Percentiles rank a stretch among this genome's conserved stretches.
phyloP scores from a whole-genome alignment of 441 rosid species.

The Euphorbia corollata region DNA sequence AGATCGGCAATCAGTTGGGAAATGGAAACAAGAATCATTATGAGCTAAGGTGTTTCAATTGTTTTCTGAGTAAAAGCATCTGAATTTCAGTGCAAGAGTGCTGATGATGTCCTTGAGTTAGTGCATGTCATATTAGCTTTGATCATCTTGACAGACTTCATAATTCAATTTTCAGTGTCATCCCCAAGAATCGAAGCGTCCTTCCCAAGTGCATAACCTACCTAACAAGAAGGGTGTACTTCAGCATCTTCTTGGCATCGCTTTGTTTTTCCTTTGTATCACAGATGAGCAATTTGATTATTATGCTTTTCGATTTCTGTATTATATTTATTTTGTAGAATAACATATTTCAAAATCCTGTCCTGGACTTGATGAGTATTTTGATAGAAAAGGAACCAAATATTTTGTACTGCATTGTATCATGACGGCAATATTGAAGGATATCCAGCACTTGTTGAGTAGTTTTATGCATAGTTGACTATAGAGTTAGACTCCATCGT shows the following conservation, averaged over 20 bases:
- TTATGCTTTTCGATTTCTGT: background rate
- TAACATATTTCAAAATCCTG: background rate
- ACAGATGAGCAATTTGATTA: background rate
- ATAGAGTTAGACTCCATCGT: no score
- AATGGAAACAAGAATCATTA: background rate
- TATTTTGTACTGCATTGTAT: no score
- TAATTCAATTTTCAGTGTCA: constrained; percentile 11
- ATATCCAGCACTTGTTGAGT: no score
- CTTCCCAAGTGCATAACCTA: background rate
- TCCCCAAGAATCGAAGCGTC: background rate
- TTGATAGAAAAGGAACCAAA: background rate
- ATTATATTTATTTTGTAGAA: background rate
- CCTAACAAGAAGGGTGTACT: background rate
- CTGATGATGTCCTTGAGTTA: background rate
- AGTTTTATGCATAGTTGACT: no score
- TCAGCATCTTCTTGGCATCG: background rate
- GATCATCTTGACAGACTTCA: background rate
- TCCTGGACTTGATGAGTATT: background rate
- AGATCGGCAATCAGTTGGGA: background rate
- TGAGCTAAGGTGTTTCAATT: background rate
- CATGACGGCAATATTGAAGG: no score
- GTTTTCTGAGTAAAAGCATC: background rate
- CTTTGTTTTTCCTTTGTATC: background rate
- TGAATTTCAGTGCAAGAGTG: background rate
- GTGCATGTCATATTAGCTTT: background rate